These are phyloP conservation scores for Actinomucor elegans DNA, from an alignment of 371 early-diverging fungal species.

Conservation along the genomic window DNA sequence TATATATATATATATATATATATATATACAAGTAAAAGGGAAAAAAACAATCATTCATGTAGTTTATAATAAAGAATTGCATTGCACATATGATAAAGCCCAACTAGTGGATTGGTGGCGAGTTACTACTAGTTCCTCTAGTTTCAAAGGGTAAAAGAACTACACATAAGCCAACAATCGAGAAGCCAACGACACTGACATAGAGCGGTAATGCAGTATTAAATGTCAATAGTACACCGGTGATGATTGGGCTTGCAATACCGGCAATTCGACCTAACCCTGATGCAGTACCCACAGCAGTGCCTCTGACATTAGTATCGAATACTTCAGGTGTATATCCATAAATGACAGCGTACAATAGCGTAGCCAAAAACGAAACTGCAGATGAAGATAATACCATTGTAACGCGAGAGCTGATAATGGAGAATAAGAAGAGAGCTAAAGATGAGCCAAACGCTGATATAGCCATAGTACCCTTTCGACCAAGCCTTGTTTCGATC, in stretches of 20 bases:
- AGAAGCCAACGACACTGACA: constrained; percentile 61
- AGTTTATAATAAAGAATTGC: background rate
- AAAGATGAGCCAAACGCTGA: constrained; percentile 72
- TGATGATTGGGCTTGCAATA: constrained; percentile 72
- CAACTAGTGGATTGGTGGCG: background rate
- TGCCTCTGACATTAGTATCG: constrained; percentile 73
- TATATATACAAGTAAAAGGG: too few relatives aligned
- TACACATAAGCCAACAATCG: constrained; percentile 62
- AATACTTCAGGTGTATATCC: constrained; percentile 92
- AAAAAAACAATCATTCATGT: too few relatives aligned
- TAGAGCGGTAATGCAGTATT: constrained; percentile 66
- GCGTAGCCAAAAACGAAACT: constrained; percentile 70
- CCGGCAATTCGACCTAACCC: constrained; percentile 78
- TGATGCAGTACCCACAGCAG: constrained; percentile 80
- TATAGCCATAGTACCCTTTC: constrained; percentile 80
- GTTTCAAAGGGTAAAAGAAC: constrained; percentile 74
- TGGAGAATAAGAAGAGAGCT: constrained; percentile 67
- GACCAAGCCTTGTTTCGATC: constrained; percentile 76
- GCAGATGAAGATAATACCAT: constrained; percentile 68
- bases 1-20: too few relatives aligned
- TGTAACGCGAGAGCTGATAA: constrained; percentile 45
- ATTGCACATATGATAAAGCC: too few relatives aligned
- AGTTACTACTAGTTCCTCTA: constrained; percentile 26
- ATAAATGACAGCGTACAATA: constrained; percentile 84
- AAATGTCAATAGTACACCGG: constrained; percentile 64